Evolutionary conservation across 2,329 filamentous ascomycete genomes (phyloP).

Genomic region (Ophiocordyceps camponoti-leonardi): DNA sequence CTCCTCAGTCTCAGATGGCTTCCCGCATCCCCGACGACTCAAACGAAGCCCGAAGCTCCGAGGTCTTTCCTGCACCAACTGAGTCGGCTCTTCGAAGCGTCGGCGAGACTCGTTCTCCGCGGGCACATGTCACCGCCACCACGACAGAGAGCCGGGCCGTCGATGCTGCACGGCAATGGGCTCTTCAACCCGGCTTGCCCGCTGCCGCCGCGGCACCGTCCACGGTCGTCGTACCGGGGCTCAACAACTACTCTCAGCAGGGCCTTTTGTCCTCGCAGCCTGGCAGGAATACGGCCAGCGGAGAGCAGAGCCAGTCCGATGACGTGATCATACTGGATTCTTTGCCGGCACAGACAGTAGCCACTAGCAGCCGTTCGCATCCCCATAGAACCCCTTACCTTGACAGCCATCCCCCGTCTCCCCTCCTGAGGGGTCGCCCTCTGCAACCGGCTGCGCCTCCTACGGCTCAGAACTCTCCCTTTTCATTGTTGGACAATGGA

Average conservation of each 20-base stretch:
- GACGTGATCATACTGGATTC: slow-evolving; percentile 16
- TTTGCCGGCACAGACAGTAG: slow-evolving; percentile 6
- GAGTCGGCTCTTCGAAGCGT: neutral
- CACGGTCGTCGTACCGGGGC: slow-evolving; percentile 12
- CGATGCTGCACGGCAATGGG: slow-evolving; percentile 1
- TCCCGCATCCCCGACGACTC: slow-evolving; percentile 29
- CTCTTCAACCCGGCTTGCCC: slow-evolving; percentile 3
- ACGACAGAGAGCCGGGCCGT: neutral
- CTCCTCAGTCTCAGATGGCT: slow-evolving; percentile 37
- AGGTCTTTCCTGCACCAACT: neutral
- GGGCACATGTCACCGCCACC: neutral
- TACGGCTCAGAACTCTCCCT: slow-evolving; percentile 49
- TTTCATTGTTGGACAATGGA: slow-evolving; percentile 29
- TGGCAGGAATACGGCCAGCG: slow-evolving; percentile 17
- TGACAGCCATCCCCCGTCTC: slow-evolving; percentile 28
- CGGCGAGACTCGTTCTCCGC: neutral
- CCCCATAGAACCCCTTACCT: slow-evolving; percentile 9
- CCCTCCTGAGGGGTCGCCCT: slow-evolving; percentile 56
- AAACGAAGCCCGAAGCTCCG: slow-evolving; percentile 12
- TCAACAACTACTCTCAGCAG: slow-evolving; percentile 11
- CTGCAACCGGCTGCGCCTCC: slow-evolving; percentile 58
- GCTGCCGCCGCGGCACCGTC: slow-evolving; percentile 1
- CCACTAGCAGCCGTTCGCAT: slow-evolving; percentile 4
- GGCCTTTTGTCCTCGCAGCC: slow-evolving; percentile 3
- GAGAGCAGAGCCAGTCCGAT: slow-evolving; percentile 23